Evolutionary conservation across 1,284 basidiomycete species (phyloP).

Genomic region (Leccinum fallax): DNA sequence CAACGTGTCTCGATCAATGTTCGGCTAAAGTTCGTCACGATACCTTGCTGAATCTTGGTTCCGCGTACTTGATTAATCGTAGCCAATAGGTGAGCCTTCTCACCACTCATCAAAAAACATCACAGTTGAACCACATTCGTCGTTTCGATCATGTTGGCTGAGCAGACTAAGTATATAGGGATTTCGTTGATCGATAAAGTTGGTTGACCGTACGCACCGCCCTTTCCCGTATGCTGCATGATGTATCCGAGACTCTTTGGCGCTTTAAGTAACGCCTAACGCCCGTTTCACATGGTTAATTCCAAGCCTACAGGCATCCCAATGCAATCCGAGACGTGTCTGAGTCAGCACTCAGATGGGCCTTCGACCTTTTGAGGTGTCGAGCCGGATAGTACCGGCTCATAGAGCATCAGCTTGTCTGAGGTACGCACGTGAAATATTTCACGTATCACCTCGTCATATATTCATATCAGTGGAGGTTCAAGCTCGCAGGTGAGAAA

Average conservation of each 20-base stretch:
- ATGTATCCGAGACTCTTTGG: too few species aligned
- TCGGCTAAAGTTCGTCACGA: slow-evolving; percentile 25
- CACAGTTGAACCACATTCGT: slow-evolving; percentile 4
- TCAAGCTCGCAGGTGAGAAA: not conserved
- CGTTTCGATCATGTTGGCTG: slow-evolving; percentile 11
- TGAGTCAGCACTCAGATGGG: not conserved
- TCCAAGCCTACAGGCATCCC: not conserved
- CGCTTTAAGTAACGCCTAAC: not conserved
- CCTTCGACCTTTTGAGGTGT: not conserved
- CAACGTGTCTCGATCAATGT: slow-evolving; percentile 3
- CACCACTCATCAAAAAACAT: not conserved
- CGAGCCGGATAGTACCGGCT: not conserved
- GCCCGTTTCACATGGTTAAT: not conserved
- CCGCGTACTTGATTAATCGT: slow-evolving; percentile 4
- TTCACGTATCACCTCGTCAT: not conserved
- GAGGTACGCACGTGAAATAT: not conserved
- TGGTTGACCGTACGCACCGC: slow-evolving; percentile 6
- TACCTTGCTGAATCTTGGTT: slow-evolving; percentile 1
- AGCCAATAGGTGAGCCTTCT: slow-evolving; percentile 13
- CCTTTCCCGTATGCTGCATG: not conserved
- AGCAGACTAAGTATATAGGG: slow-evolving; percentile 2
- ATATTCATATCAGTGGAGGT: not conserved
- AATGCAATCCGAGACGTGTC: not conserved
- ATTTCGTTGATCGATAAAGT: slow-evolving; percentile 24
- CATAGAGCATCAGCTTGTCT: not conserved